These are phyloP conservation scores for Toxicodendron radicans DNA, from an alignment of 345 rosid genomes.

Conservation along the genomic window DNA sequence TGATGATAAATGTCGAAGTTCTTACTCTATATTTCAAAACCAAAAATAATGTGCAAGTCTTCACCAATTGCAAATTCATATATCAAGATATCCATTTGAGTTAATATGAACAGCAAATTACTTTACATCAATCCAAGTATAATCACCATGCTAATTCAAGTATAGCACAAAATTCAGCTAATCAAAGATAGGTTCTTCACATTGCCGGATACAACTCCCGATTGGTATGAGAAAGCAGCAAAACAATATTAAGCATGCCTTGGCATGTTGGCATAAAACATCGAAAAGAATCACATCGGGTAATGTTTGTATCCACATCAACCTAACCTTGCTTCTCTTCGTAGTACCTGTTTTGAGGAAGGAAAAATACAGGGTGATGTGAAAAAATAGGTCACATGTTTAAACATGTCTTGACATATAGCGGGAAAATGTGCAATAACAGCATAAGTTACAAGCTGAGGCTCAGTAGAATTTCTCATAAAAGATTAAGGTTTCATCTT, in stretches of 20 bases:
- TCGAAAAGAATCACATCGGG: background rate
- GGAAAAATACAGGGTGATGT: background rate
- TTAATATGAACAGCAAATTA: background rate
- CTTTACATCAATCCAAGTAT: background rate
- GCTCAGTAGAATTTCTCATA: background rate
- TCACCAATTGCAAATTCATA: background rate
- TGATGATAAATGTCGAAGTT: too few species aligned
- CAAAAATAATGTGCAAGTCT: too few species aligned
- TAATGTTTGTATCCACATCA: conserved; percentile 19
- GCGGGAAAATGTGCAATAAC: background rate
- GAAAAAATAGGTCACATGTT: background rate
- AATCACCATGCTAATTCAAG: background rate
- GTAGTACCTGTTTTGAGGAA: conserved; percentile 52
- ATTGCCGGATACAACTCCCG: background rate
- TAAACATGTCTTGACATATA: background rate
- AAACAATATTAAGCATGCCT: background rate
- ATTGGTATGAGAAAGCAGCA: background rate
- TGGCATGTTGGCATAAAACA: background rate
- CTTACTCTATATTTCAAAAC: too few species aligned
- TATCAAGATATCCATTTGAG: background rate
- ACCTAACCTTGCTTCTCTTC: conserved; percentile 77
- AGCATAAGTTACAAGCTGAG: too few species aligned
- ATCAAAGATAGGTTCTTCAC: background rate
- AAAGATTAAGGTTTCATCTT: background rate
- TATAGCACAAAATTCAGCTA: background rate